Percentiles rank a stretch among this genome's conserved stretches.
Conservation (phyloP, 108 stramenopile genomes). For the Cylindrotheca closterium region DNA sequence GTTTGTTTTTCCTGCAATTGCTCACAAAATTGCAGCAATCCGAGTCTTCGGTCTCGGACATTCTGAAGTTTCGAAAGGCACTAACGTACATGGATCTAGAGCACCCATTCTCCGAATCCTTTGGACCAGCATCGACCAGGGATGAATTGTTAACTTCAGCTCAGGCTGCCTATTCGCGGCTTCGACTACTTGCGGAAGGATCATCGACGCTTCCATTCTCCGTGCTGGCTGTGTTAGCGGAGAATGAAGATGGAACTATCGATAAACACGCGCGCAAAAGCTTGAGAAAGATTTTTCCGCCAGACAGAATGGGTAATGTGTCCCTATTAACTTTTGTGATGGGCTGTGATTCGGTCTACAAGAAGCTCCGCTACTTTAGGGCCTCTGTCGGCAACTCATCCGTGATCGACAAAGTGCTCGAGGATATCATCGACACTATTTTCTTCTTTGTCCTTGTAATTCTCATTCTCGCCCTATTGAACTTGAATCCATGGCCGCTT, state of each 20-base stretch:
- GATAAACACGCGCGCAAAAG: conserved; percentile 46
- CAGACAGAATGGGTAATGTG: conserved; percentile 39
- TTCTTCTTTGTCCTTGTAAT: conserved; percentile 60
- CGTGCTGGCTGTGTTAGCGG: conserved; percentile 37
- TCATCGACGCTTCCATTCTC: conserved; percentile 33
- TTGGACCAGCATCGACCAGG: conserved; percentile 62
- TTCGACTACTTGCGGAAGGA: conserved; percentile 37
- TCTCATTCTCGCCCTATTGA: conserved; percentile 45
- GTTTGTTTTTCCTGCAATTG: conserved; percentile 2
- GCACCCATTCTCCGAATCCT: conserved; percentile 68
- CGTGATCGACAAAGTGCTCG: conserved; percentile 71
- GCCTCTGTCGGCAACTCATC: conserved; percentile 61
- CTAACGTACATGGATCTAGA: conserved; percentile 68
- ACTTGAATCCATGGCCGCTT: conserved; percentile 76
- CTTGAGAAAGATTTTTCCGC: conserved; percentile 43
- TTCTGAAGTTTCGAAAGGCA: conserved; percentile 68
- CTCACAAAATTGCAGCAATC: neutral
- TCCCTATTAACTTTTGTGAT: conserved; percentile 66
- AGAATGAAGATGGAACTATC: conserved; percentile 42
- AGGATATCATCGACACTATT: conserved; percentile 52
- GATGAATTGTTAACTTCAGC: conserved; percentile 68
- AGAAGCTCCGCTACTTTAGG: conserved; percentile 52
- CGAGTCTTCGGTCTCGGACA: conserved; percentile 50
- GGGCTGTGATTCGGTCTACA: conserved; percentile 54
- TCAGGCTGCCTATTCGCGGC: conserved; percentile 48